A percentile compares a stretch with the other conserved stretches of the same genome.
These are phyloP conservation scores for Coffea canephora DNA, from an alignment of 257 asterid species.

Conservation along the genomic window DNA sequence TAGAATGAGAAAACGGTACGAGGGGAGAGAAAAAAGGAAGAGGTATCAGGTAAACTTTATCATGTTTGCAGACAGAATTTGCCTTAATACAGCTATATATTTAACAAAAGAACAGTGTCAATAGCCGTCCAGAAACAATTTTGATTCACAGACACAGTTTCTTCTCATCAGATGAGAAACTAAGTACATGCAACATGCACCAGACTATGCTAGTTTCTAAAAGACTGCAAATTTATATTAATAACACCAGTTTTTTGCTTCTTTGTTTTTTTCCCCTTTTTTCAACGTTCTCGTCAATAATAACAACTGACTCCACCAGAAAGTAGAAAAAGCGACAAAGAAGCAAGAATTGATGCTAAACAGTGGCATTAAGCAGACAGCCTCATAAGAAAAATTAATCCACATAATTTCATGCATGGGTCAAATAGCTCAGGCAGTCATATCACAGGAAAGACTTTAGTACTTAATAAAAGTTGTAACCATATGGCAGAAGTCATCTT, in stretches of 20 bases:
- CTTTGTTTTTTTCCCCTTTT: not conserved
- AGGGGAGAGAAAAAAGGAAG: too few relatives aligned
- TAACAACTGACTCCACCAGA: not conserved
- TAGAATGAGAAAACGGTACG: conserved; percentile 9
- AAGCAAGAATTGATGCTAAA: not conserved
- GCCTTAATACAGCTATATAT: not conserved
- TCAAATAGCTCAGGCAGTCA: not conserved
- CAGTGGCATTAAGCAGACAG: not conserved
- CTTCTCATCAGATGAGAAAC: not conserved
- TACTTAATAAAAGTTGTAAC: not conserved
- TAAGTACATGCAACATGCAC: not conserved
- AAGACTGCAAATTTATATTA: not conserved
- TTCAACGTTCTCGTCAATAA: too few relatives aligned
- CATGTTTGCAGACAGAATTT: not conserved
- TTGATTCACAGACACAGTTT: not conserved
- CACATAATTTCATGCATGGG: not conserved
- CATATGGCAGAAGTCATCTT: not conserved
- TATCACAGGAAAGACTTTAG: not conserved
- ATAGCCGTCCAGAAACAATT: not conserved
- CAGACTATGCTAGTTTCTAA: not conserved
- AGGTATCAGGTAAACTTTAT: not conserved
- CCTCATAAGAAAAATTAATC: not conserved
- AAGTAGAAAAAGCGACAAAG: not conserved
- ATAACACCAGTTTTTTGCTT: not conserved
- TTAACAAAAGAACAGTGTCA: not conserved